Conservation (phyloP, 2,329 filamentous ascomycete species). For the Microsporum canis region DNA sequence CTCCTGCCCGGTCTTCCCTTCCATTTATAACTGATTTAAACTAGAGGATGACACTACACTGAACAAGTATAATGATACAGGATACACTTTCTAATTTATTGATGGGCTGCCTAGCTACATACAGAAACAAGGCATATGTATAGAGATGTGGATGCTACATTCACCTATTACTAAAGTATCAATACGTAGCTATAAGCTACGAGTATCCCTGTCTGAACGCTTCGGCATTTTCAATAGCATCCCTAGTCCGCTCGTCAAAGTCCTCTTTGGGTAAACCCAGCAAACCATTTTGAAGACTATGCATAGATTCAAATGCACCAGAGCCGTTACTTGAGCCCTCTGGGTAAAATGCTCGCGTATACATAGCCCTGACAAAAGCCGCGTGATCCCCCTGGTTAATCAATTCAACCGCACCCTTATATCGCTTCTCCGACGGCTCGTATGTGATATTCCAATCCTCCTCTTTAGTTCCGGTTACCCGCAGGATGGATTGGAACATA, state of each 20-base stretch:
- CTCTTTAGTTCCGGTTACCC: conserved; percentile 46
- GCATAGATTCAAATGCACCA: conserved; percentile 3
- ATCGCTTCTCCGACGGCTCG: conserved; percentile 40
- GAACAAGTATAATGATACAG: too few species aligned
- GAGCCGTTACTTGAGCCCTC: conserved; percentile 18
- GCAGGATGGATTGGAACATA: conserved; percentile 51
- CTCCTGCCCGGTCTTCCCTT: too few species aligned
- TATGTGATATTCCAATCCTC: conserved; percentile 49
- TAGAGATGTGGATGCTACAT: too few species aligned
- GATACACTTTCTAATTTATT: too few species aligned
- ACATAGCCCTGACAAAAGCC: conserved; percentile 44
- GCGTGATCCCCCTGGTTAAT: conserved; percentile 34
- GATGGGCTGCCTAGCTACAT: too few species aligned
- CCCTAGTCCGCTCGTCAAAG: conserved; percentile 15
- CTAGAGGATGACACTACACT: too few species aligned
- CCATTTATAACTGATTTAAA: too few species aligned
- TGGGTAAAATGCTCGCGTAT: conserved; percentile 44
- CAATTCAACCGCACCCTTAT: conserved; percentile 36
- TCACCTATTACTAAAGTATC: too few species aligned
- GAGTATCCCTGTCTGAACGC: background rate
- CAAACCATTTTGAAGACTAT: conserved; percentile 13
- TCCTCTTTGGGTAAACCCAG: conserved; percentile 18
- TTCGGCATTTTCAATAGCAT: background rate
- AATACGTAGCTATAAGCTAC: background rate
- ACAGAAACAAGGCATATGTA: too few species aligned